Conservation (phyloP, 2,329 filamentous ascomycete genomes). For the Volutella citrinella region DNA sequence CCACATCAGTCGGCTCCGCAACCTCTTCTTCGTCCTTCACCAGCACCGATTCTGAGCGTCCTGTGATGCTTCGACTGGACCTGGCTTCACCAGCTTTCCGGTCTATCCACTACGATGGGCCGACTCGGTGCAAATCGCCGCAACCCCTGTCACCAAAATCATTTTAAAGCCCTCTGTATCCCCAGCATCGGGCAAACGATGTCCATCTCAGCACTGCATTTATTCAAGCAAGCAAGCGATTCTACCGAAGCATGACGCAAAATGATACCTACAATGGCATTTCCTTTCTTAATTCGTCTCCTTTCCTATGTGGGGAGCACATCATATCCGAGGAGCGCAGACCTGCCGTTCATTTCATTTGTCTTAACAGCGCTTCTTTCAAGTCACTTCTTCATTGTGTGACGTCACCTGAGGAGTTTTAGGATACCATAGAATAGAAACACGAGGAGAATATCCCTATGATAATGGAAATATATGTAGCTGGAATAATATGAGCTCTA, state of each 20-base stretch:
- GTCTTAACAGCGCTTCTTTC: conserved; percentile 2
- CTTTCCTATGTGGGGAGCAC: no score
- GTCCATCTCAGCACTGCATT: no score
- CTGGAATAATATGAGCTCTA: no score
- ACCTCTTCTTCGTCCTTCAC: conserved; percentile 18
- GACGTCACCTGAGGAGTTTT: no score
- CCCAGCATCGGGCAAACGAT: no score
- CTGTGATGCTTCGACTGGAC: conserved; percentile 12
- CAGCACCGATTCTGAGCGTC: conserved; percentile 2
- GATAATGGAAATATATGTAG: no score
- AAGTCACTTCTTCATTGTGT: no score
- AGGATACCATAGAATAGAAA: no score
- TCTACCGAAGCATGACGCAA: not conserved
- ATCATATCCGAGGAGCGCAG: conserved; percentile 15
- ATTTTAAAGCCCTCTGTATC: conserved; percentile 14
- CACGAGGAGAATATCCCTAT: no score
- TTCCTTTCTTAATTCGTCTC: conserved; percentile 2
- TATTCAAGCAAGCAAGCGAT: no score
- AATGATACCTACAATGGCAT: conserved; percentile 7
- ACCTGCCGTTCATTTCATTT: no score
- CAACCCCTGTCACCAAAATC: conserved; percentile 24
- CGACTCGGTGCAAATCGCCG: conserved; percentile 21
- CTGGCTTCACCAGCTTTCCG: conserved; percentile 19
- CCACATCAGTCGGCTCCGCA: conserved; percentile 21
- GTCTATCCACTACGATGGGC: conserved; percentile 19